Evolutionary conservation across 2,329 filamentous ascomycete genomes (phyloP).

Genomic region (Claviceps lovelessii): DNA sequence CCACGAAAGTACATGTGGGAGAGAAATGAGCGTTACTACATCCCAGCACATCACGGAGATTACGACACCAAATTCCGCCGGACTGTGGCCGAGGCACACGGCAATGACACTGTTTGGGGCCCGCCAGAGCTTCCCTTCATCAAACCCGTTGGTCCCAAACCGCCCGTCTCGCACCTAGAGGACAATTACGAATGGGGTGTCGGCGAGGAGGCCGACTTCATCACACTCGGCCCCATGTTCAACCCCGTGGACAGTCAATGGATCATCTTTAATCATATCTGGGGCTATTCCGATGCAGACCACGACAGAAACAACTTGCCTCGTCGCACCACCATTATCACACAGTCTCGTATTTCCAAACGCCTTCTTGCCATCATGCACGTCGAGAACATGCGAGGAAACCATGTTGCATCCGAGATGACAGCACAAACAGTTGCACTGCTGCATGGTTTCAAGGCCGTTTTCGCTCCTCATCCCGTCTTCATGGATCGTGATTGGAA

Average conservation of each 20-base stretch:
- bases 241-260: conserved; percentile 59
- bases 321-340: conserved; percentile 63
- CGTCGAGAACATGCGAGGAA: conserved; percentile 56
- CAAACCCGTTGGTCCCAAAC: conserved; percentile 47
- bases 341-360: conserved; percentile 59
- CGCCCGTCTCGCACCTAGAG: conserved; percentile 41
- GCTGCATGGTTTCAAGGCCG: conserved; percentile 65
- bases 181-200: conserved; percentile 65
- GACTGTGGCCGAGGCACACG: conserved; percentile 41
- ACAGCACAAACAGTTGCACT: conserved; percentile 58
- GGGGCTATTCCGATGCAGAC: conserved; percentile 43
- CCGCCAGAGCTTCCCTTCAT: conserved; percentile 43
- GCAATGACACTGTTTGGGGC: conserved; percentile 51
- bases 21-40: conserved; percentile 57
- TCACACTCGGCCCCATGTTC: conserved; percentile 67
- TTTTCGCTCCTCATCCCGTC: conserved; percentile 64
- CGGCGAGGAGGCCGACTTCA: conserved; percentile 59
- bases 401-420: conserved; percentile 71
- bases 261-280: conserved; percentile 55
- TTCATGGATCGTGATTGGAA: conserved; percentile 65
- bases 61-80: conserved; percentile 54
- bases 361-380: conserved; percentile 64
- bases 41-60: conserved; percentile 51
- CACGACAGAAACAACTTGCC: conserved; percentile 44
- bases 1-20: conserved; percentile 63